Conservation (phyloP, 257 asterid species). For the Solanum stenotomum region DNA sequence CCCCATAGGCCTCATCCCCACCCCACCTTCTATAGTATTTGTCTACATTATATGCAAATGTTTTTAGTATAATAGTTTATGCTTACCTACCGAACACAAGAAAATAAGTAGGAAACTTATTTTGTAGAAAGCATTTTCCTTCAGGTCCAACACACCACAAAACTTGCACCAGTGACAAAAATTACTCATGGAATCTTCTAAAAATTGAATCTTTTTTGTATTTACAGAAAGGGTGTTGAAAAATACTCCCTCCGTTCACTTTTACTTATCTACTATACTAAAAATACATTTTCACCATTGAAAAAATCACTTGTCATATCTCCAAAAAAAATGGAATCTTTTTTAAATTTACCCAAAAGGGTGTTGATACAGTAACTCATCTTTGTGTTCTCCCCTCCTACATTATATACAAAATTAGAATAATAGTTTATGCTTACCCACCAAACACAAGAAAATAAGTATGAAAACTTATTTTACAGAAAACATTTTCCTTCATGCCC, state of each 20-base stretch:
- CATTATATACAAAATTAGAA: not conserved
- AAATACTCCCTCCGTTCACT: not conserved
- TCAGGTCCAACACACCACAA: not conserved
- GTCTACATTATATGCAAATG: not conserved
- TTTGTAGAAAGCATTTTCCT: not conserved
- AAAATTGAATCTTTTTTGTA: not conserved
- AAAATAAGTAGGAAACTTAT: not conserved
- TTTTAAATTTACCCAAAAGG: not conserved
- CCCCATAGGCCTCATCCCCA: not conserved
- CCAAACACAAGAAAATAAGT: not conserved
- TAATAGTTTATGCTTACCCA: not conserved
- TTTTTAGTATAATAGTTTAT: too few relatives aligned
- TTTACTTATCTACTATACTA: too few relatives aligned
- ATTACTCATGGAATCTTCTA: not conserved
- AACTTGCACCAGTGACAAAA: not conserved
- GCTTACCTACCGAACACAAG: not conserved
- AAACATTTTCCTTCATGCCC: not conserved
- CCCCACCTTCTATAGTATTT: not conserved
- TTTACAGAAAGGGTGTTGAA: not conserved
- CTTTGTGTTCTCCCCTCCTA: not conserved
- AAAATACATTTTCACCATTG: not conserved
- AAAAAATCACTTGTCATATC: not conserved
- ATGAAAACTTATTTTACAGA: too few relatives aligned
- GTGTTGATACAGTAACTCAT: not conserved
- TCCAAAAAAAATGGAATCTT: not conserved